phyloP scores from a whole-genome alignment of 805 yeast species.

The Nakazawaea holstii region DNA sequence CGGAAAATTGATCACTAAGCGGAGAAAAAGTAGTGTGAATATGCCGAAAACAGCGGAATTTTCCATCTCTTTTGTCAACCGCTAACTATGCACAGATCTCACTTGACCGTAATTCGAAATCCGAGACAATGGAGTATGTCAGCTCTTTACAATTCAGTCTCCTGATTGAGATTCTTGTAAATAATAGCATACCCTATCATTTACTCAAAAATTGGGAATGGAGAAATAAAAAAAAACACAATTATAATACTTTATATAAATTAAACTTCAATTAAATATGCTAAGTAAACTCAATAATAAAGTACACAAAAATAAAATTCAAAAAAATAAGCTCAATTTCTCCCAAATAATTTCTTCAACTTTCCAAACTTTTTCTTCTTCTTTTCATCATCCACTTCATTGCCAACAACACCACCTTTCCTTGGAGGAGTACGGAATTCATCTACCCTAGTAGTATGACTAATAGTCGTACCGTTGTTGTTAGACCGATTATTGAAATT shows the following conservation, averaged over 20 bases:
- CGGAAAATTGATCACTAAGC: no score
- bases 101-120: no score
- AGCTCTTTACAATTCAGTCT: no score
- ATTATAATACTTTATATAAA: neutral
- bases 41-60: neutral
- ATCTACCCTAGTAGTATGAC: neutral
- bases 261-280: neutral
- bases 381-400: slow-evolving; percentile 9
- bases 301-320: neutral
- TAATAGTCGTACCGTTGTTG: no score
- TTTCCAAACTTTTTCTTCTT: slow-evolving; percentile 28
- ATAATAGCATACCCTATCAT: no score
- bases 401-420: neutral
- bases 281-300: neutral
- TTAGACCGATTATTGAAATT: neutral
- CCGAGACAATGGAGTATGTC: no score
- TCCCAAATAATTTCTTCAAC: slow-evolving; percentile 29
- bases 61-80: neutral
- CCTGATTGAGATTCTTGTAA: no score
- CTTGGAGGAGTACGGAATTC: slow-evolving; percentile 1
- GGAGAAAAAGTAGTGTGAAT: no score
- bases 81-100: no score
- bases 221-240: neutral
- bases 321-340: slow-evolving; percentile 6
- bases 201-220: no score